Evolutionary conservation across 1,139 yeast genomes (phyloP), one percentile per base, ranked within the genome.

Genomic region (Lodderomyces beijingensis): DNA sequence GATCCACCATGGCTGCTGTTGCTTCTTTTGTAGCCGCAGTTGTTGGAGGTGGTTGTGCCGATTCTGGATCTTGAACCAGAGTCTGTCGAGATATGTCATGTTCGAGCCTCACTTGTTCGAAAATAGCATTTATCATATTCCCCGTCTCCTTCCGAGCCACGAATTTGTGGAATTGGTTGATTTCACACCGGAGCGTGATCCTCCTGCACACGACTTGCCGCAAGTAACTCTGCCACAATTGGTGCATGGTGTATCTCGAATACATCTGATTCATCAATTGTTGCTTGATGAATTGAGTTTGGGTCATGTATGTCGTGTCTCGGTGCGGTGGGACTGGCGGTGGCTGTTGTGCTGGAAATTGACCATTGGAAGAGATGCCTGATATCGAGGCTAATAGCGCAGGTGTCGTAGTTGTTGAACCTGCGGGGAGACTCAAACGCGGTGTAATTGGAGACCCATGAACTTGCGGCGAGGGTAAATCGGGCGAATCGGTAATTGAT

Each of bases 141-240:
- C 27, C 19, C 25, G 37, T 24, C 16, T 36, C 53, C 30, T 45
- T 50, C 14, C 39, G 44, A 3, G 45, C 49, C 28, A 51, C 25
- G 35, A 62, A 55, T 3, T 53, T 36, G 40, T 63, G 68, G 49
- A 58, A 68, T 38, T 55, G 43, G 26, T 44, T 49, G 34, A 68
- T 66, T 41, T 68, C 74, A 40, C 65, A 71, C 32, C 74, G 54
- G 34, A 68, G 51, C 37, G 57, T 59, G 25, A 68, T 65, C 28
- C 74, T 43, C 40, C 60, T 65, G 30, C 51, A 49, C 10, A 66
- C 40, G n/a, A 67, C 73, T 28, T 50, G 51, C 19, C 50, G 37
- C 36, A 68, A 58, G 42, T 68, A 68, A 15, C 45, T 48, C 30
- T 51, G 53, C 74, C 74, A 68, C n/a, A 59, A 45, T 14, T 51